Evolutionary conservation across 2,329 filamentous ascomycete species (phyloP).

Genomic region (Calonectria honghensis): DNA sequence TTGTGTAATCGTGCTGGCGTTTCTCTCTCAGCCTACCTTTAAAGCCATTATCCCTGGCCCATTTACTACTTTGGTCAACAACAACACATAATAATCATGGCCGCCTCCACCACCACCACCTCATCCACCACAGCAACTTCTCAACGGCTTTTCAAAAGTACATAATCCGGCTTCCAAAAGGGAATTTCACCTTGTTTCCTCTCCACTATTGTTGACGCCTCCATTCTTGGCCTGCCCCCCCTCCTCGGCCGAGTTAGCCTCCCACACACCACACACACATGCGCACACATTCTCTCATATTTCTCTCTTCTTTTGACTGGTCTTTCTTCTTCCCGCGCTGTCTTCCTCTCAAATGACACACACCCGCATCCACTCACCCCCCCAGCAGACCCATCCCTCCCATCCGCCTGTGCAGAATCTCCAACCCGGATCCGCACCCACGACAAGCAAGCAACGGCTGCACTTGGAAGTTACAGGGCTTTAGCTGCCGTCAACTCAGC

Average conservation of each 20-base stretch:
- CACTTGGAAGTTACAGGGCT: constrained; percentile 36
- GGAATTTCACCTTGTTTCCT: constrained; percentile 14
- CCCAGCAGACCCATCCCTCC: constrained; percentile 38
- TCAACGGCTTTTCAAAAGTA: constrained; percentile 25
- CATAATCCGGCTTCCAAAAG: constrained; percentile 10
- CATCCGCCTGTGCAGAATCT: constrained; percentile 40
- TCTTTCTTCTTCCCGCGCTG: constrained; percentile 40
- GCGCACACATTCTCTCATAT: constrained; percentile 31
- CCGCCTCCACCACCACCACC: constrained; percentile 25
- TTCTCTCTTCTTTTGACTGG: constrained; percentile 40
- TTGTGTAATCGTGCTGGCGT: neutral
- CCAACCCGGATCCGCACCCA: constrained; percentile 36
- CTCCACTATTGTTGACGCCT: constrained; percentile 32
- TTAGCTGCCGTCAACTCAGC: constrained; percentile 33
- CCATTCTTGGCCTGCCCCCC: constrained; percentile 30
- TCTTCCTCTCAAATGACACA: constrained; percentile 43
- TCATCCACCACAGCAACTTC: neutral
- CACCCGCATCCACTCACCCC: constrained; percentile 42
- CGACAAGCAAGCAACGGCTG: constrained; percentile 37
- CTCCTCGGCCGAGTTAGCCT: constrained; percentile 30
- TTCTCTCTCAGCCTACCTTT: constrained; percentile 3
- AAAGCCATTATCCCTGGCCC: constrained; percentile 14
- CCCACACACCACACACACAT: constrained; percentile 36
- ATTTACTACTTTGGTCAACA: constrained; percentile 16
- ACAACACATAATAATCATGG: constrained; percentile 33